A percentile compares a stretch with the other conserved stretches of the same genome.
Evolutionary conservation across 2,329 filamentous ascomycete genomes (phyloP).

Genomic region (Thielaviopsis ethacetica): DNA sequence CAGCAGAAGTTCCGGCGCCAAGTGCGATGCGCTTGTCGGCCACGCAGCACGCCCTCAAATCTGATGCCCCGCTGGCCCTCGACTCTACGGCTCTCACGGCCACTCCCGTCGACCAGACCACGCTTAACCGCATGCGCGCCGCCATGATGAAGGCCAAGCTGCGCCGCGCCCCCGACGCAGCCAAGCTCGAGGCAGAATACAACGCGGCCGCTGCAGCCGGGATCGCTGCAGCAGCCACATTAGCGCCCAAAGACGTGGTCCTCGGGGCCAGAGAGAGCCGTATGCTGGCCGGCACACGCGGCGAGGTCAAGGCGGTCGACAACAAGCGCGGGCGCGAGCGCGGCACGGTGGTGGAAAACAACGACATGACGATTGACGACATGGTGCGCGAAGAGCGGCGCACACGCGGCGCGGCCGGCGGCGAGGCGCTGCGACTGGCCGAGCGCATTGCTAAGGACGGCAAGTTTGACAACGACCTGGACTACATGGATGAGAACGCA

Average conservation of each 20-base stretch:
- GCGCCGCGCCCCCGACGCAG: slow-evolving; percentile 56
- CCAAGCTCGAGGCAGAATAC: slow-evolving; percentile 69
- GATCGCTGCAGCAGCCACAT: slow-evolving; percentile 32
- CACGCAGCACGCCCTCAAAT: slow-evolving; percentile 12
- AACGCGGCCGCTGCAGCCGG: slow-evolving; percentile 53
- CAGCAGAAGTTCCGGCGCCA: too few species aligned
- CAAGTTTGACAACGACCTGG: slow-evolving; percentile 81
- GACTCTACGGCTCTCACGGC: slow-evolving; percentile 17
- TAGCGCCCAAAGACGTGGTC: slow-evolving; percentile 39
- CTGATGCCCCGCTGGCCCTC: slow-evolving; percentile 7
- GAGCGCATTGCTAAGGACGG: slow-evolving; percentile 87
- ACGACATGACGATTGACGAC: slow-evolving; percentile 90
- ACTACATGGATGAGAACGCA: slow-evolving; percentile 97
- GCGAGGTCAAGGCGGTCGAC: slow-evolving; percentile 61
- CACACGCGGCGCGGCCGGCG: slow-evolving; percentile 59
- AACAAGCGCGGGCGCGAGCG: slow-evolving; percentile 73
- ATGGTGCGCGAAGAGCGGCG: slow-evolving; percentile 92
- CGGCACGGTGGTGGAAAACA: slow-evolving; percentile 74
- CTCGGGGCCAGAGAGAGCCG: slow-evolving; percentile 80
- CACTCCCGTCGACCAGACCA: slow-evolving; percentile 53
- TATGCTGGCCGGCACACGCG: slow-evolving; percentile 57
- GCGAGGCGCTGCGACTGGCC: slow-evolving; percentile 68
- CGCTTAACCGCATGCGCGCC: slow-evolving; percentile 77
- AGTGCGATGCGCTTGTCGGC: slow-evolving; percentile 2
- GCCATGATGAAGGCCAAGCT: slow-evolving; percentile 94